Conservation (phyloP, 1,139 yeast genomes). For the Kodamaea plutei region DNA sequence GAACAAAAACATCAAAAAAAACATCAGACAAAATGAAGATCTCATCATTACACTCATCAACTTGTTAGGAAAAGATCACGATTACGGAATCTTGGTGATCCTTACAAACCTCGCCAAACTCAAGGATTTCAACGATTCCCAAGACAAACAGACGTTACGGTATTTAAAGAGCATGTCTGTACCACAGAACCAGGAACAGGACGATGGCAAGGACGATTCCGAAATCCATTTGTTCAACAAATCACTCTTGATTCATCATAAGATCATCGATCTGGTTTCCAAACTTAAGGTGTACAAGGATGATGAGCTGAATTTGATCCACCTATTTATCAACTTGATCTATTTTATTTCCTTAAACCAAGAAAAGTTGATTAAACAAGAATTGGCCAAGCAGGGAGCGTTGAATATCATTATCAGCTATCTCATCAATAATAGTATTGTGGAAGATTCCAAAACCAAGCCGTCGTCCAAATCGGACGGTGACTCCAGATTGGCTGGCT, state of each 20-base stretch:
- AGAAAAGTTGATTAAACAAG: constrained; percentile 24
- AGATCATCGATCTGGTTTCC: constrained; percentile 24
- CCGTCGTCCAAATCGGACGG: constrained; percentile 1
- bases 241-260: constrained; percentile 23
- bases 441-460: constrained; percentile 8
- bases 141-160: constrained; percentile 21
- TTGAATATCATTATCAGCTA: constrained; percentile 35
- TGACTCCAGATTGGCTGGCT: constrained; percentile 25
- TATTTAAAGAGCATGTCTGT: constrained; percentile 34
- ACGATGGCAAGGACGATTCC: constrained; percentile 15
- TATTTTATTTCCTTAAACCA: constrained; percentile 26
- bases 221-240: constrained; percentile 30
- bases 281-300: constrained; percentile 19
- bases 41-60: constrained; percentile 21
- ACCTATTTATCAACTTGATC: constrained; percentile 22
- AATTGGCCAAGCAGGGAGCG: constrained; percentile 46
- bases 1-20: constrained; percentile 26
- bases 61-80: constrained; percentile 9
- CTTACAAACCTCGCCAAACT: constrained; percentile 35
- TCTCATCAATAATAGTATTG: constrained; percentile 30
- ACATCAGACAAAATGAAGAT: constrained; percentile 30
- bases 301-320: constrained; percentile 13
- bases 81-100: constrained; percentile 37
- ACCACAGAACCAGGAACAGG: constrained; percentile 20
- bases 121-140: constrained; percentile 15